Conservation (phyloP, 2,329 filamentous ascomycete genomes). For the Aspergillus puulaauensis region DNA sequence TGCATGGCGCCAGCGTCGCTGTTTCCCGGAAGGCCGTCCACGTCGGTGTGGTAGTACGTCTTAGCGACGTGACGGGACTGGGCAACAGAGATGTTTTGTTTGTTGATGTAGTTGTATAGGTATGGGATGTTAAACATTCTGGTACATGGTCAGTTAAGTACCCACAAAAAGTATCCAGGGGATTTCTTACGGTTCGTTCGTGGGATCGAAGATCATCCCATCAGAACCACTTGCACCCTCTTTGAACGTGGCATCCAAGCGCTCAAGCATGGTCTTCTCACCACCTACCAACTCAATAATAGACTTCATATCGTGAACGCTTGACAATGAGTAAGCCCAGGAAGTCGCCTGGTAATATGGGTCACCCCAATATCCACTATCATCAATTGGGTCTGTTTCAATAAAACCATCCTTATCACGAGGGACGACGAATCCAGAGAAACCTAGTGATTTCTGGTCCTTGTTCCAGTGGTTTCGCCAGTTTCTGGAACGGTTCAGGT, state of each 20-base stretch:
- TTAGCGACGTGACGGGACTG: constrained; percentile 61
- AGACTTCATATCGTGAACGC: constrained; percentile 63
- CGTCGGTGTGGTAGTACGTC: constrained; percentile 57
- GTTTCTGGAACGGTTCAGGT: constrained; percentile 63
- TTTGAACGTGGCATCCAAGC: constrained; percentile 61
- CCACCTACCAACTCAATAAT: constrained; percentile 60
- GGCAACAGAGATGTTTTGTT: constrained; percentile 61
- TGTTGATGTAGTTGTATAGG: constrained; percentile 66
- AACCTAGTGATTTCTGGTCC: constrained; percentile 56
- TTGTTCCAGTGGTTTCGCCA: constrained; percentile 74
- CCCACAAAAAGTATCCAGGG: not conserved
- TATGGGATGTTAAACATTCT: constrained; percentile 63
- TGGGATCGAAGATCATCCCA: constrained; percentile 64
- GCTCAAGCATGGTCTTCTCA: constrained; percentile 26
- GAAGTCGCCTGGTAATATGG: constrained; percentile 61
- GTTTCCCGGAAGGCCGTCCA: constrained; percentile 65
- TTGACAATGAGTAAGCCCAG: constrained; percentile 67
- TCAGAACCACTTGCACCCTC: constrained; percentile 30
- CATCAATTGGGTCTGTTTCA: constrained; percentile 50
- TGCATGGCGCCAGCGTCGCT: constrained; percentile 73
- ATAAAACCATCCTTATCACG: constrained; percentile 53
- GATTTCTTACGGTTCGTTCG: constrained; percentile 59
- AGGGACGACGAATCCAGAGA: constrained; percentile 67
- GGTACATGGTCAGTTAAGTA: not conserved
- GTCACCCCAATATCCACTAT: constrained; percentile 65